These are phyloP conservation scores for Amylocystis lapponica DNA, from an alignment of 768 basidiomycete species.

Conservation along the genomic window DNA sequence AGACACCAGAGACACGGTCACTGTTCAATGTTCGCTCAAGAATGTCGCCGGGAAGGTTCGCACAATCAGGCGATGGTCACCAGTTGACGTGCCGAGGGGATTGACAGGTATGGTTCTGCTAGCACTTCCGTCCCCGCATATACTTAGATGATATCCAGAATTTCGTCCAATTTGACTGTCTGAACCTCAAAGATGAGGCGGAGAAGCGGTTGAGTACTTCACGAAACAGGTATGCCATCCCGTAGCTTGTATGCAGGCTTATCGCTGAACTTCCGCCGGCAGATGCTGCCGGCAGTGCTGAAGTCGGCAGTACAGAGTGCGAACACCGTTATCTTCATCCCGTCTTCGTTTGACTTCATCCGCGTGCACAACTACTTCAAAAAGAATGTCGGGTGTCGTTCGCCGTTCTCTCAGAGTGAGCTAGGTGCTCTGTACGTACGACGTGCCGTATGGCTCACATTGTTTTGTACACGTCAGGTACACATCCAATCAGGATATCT, in stretches of 20 bases:
- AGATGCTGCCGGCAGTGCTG: slow-evolving; percentile 77
- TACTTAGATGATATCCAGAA: slow-evolving; percentile 36
- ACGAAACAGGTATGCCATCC: slow-evolving; percentile 60
- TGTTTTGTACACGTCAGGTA: slow-evolving; percentile 55
- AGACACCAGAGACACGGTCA: slow-evolving; percentile 82
- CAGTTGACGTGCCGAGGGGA: slow-evolving; percentile 78
- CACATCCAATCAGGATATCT: slow-evolving; percentile 90
- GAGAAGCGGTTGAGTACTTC: slow-evolving; percentile 88
- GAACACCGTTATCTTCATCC: slow-evolving; percentile 85
- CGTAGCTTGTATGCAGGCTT: not conserved
- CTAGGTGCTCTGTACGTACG: no score
- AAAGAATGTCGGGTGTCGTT: slow-evolving; percentile 68
- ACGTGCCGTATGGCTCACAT: no score
- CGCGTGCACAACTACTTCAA: slow-evolving; percentile 83
- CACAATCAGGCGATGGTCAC: slow-evolving; percentile 60
- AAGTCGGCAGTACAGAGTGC: slow-evolving; percentile 92
- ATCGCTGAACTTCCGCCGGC: not conserved
- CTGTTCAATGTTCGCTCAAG: slow-evolving; percentile 70
- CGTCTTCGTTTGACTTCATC: slow-evolving; percentile 96
- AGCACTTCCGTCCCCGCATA: not conserved
- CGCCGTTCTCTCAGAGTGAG: slow-evolving; percentile 86
- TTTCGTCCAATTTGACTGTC: slow-evolving; percentile 70
- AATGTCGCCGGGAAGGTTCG: slow-evolving; percentile 85
- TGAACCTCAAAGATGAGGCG: slow-evolving; percentile 67
- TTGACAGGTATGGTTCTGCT: slow-evolving; percentile 69